Base-by-base conservation (phyloP, 805 yeast genomes). In the Ogataea siamensis region DNA sequence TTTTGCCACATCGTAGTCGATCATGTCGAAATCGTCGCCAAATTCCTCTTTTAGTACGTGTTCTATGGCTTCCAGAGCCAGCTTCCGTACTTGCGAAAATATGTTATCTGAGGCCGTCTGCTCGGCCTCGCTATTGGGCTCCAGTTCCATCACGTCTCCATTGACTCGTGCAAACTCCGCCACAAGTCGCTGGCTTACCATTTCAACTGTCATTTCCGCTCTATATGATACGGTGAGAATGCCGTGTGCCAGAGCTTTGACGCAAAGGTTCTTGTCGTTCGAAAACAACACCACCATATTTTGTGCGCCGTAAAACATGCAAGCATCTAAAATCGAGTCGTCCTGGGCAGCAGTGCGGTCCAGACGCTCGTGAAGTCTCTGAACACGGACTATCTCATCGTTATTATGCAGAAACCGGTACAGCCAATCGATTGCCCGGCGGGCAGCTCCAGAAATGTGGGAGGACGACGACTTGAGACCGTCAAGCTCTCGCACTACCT, bases 321-420 rank as follows among this genome's bases (percentile, higher is more conserved):
- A 83, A 56, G 96, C 87, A 57, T 89, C 96, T 28, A 88, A 61
- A 44, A 89, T 88, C 0, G 95, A 73, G 52, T 88, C 95, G 59
- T 89, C 97, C 41, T 84, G 80, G 0, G 37, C 37, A 1, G 78
- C 57, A 2, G 51, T 36, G 7, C 55, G 53, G 40, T 80, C 77
- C 1, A 81, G 31, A 17, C 65, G 59, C 54, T 88, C 86, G 19
- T 63, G 58, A 12, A 71, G 28, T 46, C 70, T 75, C 57, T 89
- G 96, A 0, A 86, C 94, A 32, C 71, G 62, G 0, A 88, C 74
- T 0, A 71, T 67, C 0, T 72, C 61, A 20, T 70, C 66, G 4
- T 57, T 54, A 5, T 68, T 66, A 3, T 88, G 84, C 14, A 89
- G 62, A 32, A 70, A 64, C 13, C 61, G 54, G 49, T 77, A 85